Percentiles rank a stretch among this genome's conserved stretches.
These are phyloP conservation scores for Basidiobolus meristosporus DNA, from an alignment of 371 early-diverging fungal genomes.

Conservation along the genomic window DNA sequence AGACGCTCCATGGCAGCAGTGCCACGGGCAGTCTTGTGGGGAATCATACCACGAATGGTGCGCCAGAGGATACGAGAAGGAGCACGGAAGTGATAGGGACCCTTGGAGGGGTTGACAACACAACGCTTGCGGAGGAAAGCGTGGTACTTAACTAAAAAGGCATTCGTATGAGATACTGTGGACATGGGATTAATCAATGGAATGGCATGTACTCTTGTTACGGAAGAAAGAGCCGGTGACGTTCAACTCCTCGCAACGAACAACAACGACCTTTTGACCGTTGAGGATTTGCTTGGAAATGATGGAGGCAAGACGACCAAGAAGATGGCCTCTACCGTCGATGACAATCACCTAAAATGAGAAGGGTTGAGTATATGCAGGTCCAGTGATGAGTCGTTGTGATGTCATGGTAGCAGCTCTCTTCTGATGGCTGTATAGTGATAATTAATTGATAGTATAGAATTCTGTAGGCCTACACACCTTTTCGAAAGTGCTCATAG, in stretches of 20 bases:
- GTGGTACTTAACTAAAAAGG: constrained; percentile 43
- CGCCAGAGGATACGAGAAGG: constrained; percentile 98
- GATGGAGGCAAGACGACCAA: constrained; percentile 96
- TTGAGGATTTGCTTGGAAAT: constrained; percentile 97
- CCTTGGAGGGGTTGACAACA: constrained; percentile 94
- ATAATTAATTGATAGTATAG: no score
- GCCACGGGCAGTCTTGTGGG: constrained; percentile 98
- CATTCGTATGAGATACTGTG: no score
- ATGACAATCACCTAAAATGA: constrained; percentile 82
- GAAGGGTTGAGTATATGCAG: no score
- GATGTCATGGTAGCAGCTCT: no score
- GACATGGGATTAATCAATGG: no score
- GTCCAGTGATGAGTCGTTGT: no score
- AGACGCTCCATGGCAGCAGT: constrained; percentile 92
- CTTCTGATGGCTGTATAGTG: no score
- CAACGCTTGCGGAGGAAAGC: constrained; percentile 97
- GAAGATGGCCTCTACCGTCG: constrained; percentile 98
- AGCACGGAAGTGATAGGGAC: constrained; percentile 98
- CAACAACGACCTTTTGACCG: constrained; percentile 95
- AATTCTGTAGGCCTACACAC: no score
- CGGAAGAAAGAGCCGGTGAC: constrained; percentile 97
- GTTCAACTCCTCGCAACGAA: constrained; percentile 96
- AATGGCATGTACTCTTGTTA: constrained; percentile 65
- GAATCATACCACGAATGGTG: constrained; percentile 97
- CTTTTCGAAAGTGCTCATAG: no score